These are phyloP conservation scores for Geotrichum restrictum DNA, from an alignment of 1,139 yeast genomes.

Conservation along the genomic window DNA sequence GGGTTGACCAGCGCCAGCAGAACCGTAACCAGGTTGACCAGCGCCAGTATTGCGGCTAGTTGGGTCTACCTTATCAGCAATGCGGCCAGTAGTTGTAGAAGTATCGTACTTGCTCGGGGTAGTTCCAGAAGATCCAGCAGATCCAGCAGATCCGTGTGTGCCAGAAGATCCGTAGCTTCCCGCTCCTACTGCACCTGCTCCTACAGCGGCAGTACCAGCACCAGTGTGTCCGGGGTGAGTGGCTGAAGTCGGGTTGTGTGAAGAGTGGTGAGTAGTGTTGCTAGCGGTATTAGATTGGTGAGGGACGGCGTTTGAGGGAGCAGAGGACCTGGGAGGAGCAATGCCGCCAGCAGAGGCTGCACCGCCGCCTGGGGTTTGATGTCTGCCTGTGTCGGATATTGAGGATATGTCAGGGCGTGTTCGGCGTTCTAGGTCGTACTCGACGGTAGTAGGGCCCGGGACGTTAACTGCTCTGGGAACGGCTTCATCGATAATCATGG, in stretches of 20 bases:
- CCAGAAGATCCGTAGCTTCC: neutral
- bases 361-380: neutral
- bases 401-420: slow-evolving; percentile 5
- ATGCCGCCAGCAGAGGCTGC: neutral
- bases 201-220: no score
- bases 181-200: no score
- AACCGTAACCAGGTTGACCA: neutral
- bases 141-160: neutral
- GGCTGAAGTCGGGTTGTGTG: neutral
- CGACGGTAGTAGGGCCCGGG: slow-evolving; percentile 18
- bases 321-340: neutral
- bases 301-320: neutral
- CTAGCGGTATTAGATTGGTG: neutral
- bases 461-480: slow-evolving; percentile 14
- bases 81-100: slow-evolving; percentile 5
- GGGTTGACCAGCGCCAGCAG: neutral
- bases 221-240: neutral
- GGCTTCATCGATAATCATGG: slow-evolving; percentile 19
- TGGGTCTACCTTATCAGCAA: slow-evolving; percentile 10
- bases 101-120: slow-evolving; percentile 17
- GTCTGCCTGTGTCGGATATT: neutral
- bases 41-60: slow-evolving; percentile 3
- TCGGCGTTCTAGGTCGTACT: slow-evolving; percentile 12
- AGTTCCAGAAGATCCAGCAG: neutral
- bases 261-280: neutral